Evolutionary conservation across 208 protist genomes (phyloP), one percentile per base, ranked within the genome.

Genomic region (Leishmania tropica): DNA sequence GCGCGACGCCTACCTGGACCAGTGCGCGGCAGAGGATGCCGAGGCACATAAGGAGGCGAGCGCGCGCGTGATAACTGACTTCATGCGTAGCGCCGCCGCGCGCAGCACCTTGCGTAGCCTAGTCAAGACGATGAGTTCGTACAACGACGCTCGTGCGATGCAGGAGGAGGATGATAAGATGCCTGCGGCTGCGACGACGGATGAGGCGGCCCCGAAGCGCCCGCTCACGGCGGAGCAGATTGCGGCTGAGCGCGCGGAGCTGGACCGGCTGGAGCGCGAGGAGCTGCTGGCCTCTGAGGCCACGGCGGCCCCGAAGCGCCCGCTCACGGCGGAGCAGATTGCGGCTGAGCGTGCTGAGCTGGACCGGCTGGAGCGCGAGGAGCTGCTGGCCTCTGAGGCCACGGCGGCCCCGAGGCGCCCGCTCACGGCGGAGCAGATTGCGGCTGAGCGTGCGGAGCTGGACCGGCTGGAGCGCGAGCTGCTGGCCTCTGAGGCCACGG

Each of bases 1-100:
- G 42, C 82, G 82, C 19, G 82, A 81, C 73, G 78, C 73, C 4
- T 81, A 81, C 77, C 82, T 85, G 21, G 78, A 81, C 21, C 60
- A 45, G 73, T 76, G 82, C 45, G 64, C 19, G 21, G 72, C 47
- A 15, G 73, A 58, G 78, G 74, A 78, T 24, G 73, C 58, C 1
- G 82, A 35, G 5, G 77, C 78, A 21, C 78, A 79, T 40, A n/a
- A 76, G 73, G 73, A 85, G 60, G 51, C 73, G 15, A 79, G 82
- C 40, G 81, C 79, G 31, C 84, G 80, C 28, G 76, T 79, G 47
- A 37, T 87, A 45, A 79, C 84, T 2, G 47, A 7, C 24, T 87
- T 85, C 35, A 78, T 87, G 84, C 84, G 84, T 24, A 37, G 37
- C 15, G 76, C 80, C 35, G 76, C 71, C 42, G 76, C 84, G 42